Conservation (phyloP, 2,329 filamentous ascomycete genomes). For the Aureobasidium sp. region DNA sequence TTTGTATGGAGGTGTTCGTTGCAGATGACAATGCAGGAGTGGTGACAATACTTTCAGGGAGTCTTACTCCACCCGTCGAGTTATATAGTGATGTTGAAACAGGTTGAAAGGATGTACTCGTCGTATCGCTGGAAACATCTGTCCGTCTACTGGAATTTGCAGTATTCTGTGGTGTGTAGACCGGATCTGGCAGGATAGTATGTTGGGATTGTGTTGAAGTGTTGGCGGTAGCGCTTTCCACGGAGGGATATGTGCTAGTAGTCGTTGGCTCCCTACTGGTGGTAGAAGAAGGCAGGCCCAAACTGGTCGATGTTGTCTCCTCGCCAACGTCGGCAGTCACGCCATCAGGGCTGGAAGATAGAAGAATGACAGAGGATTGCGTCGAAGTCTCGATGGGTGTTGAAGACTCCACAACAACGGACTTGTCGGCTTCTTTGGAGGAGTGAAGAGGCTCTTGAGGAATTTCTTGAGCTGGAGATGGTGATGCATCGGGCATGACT, state of each 20-base stretch:
- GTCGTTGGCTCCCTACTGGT: not conserved
- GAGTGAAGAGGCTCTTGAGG: not conserved
- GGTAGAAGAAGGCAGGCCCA: not conserved
- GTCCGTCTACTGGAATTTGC: not conserved
- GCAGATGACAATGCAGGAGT: not conserved
- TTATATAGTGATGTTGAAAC: not conserved
- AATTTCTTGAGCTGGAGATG: constrained; percentile 12
- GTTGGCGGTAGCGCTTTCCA: not conserved
- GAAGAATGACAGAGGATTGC: not conserved
- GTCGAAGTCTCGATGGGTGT: not conserved
- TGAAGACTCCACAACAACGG: constrained; percentile 1
- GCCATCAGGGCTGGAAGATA: not conserved
- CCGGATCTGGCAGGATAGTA: constrained; percentile 31
- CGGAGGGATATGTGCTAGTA: not conserved
- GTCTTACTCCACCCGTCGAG: not conserved
- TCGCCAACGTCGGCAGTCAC: not conserved
- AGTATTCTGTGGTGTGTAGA: constrained; percentile 35
- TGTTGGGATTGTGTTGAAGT: constrained; percentile 5
- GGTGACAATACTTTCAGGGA: not conserved
- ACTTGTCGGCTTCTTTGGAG: constrained; percentile 18
- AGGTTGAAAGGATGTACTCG: not conserved
- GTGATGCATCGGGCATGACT: constrained; percentile 11
- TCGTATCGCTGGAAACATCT: not conserved
- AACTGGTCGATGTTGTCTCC: not conserved
- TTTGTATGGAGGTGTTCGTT: not conserved